phyloP scores from a whole-genome alignment of 1,139 yeast species.

The Zygosaccharomyces sapae region DNA sequence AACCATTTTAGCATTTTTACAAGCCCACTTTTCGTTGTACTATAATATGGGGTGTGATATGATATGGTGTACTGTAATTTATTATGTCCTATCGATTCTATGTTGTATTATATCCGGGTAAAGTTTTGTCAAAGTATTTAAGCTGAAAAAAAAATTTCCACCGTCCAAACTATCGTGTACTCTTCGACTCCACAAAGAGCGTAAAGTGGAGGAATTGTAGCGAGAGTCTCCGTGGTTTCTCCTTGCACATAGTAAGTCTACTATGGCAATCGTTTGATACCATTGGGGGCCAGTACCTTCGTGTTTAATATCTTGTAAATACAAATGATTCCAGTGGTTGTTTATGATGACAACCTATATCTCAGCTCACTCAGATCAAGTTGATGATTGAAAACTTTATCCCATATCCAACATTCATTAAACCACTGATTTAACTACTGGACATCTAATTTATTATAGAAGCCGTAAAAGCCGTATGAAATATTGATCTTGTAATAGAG shows the following conservation, averaged over 20 bases:
- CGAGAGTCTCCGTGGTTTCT: neutral
- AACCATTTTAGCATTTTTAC: too few species aligned
- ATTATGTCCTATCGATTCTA: neutral
- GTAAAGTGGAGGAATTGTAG: neutral
- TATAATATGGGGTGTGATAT: too few species aligned
- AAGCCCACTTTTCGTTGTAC: too few species aligned
- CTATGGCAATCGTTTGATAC: neutral
- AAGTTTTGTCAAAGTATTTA: neutral
- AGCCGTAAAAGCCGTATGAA: neutral
- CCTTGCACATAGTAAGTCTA: slow-evolving; percentile 1
- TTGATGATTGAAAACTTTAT: slow-evolving; percentile 34
- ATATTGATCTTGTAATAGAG: too few species aligned
- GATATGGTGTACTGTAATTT: neutral
- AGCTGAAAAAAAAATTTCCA: neutral
- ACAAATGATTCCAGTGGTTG: slow-evolving; percentile 10
- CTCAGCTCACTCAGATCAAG: slow-evolving; percentile 40
- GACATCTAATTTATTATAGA: neutral
- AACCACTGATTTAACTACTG: slow-evolving; percentile 20
- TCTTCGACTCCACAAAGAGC: too few species aligned
- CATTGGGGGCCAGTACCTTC: neutral
- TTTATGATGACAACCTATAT: slow-evolving; percentile 36
- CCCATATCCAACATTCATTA: slow-evolving; percentile 39
- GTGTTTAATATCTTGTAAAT: neutral
- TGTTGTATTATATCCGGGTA: neutral
- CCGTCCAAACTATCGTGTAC: too few species aligned